phyloP scores from a whole-genome alignment of 176 grass and related monocot genomes.

The Oryza nivara region DNA sequence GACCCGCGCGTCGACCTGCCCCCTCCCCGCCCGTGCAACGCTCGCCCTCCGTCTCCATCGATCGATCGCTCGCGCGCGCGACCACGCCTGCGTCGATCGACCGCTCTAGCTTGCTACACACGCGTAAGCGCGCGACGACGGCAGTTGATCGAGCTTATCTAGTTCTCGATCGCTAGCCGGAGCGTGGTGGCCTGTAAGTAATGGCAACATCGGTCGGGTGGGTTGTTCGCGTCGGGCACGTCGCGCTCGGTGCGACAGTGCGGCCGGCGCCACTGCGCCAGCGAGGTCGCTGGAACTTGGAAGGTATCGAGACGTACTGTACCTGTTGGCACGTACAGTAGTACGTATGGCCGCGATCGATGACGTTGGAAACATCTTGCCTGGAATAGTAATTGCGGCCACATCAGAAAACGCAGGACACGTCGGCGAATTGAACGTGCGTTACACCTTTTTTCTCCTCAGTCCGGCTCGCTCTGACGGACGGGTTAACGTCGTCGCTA shows the following conservation, averaged over 20 bases:
- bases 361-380: not conserved
- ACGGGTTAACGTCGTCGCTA: not conserved
- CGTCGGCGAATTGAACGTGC: not conserved
- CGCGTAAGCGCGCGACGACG: too few species aligned
- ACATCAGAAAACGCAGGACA: not conserved
- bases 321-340: too few species aligned
- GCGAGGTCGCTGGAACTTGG: not conserved
- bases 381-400: conserved; percentile 8
- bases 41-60: not conserved
- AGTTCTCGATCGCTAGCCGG: not conserved
- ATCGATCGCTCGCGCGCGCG: too few species aligned
- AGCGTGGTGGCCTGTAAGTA: not conserved
- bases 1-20: not conserved
- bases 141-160: not conserved
- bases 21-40: not conserved
- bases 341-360: not conserved
- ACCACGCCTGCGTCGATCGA: too few species aligned
- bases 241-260: conserved; percentile 26
- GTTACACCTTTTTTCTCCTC: not conserved
- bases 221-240: conserved; percentile 33
- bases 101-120: too few species aligned
- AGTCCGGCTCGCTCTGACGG: not conserved
- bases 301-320: not conserved
- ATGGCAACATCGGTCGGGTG: conserved; percentile 29
- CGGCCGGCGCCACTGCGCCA: too few species aligned